Conservation (phyloP, 2,329 filamentous ascomycete species). For the Ascochyta clinopodiicola region DNA sequence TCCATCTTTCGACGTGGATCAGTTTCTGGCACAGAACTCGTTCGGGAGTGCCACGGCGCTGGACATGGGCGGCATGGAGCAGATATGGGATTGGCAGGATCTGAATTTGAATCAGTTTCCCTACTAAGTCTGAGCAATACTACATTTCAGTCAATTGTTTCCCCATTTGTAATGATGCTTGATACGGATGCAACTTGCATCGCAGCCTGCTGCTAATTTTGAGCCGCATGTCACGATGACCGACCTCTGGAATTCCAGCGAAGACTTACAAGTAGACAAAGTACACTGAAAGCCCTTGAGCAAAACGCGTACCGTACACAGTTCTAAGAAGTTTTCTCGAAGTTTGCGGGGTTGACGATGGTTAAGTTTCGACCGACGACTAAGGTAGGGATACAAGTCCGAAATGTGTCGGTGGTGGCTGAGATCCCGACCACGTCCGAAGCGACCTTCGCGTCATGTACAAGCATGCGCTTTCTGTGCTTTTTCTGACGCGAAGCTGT, state of each 20-base stretch:
- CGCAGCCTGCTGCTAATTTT: neutral
- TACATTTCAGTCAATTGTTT: neutral
- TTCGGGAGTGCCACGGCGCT: constrained; percentile 22
- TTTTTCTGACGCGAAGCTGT: too few relatives aligned
- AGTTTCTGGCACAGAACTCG: constrained; percentile 39
- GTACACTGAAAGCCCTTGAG: too few relatives aligned
- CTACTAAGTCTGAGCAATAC: neutral
- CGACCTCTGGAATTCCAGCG: too few relatives aligned
- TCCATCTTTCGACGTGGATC: constrained; percentile 36
- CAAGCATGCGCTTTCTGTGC: too few relatives aligned
- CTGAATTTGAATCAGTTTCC: constrained; percentile 32
- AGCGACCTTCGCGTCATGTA: too few relatives aligned
- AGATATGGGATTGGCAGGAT: constrained; percentile 42
- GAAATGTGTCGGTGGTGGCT: neutral
- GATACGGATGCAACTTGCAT: neutral
- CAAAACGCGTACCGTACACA: neutral
- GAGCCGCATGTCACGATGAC: neutral
- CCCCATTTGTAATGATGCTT: neutral
- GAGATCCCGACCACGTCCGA: neutral
- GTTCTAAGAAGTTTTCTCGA: neutral
- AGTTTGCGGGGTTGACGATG: neutral
- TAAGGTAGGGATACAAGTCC: neutral
- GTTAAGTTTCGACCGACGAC: neutral
- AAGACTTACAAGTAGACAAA: too few relatives aligned
- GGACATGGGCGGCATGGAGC: constrained; percentile 42